A percentile compares a stretch with the other conserved stretches of the same genome.
Conservation (phyloP, 1,284 basidiomycete genomes). For the Coniophora puteana region DNA sequence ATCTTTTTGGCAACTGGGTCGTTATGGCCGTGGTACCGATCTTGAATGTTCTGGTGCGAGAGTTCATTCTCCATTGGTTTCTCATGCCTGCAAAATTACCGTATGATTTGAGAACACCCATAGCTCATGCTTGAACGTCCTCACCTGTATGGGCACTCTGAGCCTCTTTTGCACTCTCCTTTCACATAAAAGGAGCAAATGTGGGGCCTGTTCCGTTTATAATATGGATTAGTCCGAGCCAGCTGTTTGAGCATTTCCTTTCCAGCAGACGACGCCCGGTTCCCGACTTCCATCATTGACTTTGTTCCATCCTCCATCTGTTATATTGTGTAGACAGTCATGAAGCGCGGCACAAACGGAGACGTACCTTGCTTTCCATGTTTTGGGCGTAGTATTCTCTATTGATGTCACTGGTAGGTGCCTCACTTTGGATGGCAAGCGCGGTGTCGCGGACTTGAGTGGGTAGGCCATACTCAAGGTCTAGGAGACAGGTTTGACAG, state of each 20-base stretch:
- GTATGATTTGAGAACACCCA: background rate
- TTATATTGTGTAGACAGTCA: constrained; percentile 5
- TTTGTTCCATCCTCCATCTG: constrained; percentile 65
- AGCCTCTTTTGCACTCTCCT: constrained; percentile 90
- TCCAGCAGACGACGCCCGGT: constrained; percentile 69
- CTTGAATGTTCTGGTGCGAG: constrained; percentile 89
- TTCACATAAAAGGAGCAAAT: constrained; percentile 96
- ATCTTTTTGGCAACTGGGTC: constrained; percentile 93
- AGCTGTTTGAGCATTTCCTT: constrained; percentile 96
- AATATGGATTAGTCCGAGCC: constrained; percentile 91
- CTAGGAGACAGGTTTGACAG: constrained; percentile 96
- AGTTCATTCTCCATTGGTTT: constrained; percentile 79
- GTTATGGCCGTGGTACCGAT: constrained; percentile 87
- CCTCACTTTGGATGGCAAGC: constrained; percentile 80
- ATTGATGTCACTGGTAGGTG: constrained; percentile 95
- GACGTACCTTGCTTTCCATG: constrained; percentile 80
- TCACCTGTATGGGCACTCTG: constrained; percentile 87
- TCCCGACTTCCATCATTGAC: constrained; percentile 62
- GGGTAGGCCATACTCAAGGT: constrained; percentile 94
- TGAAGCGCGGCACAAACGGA: background rate
- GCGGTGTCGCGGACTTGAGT: constrained; percentile 98
- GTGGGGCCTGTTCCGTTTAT: constrained; percentile 94
- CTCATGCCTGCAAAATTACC: constrained; percentile 65
- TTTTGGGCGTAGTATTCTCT: constrained; percentile 98
- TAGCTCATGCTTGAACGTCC: constrained; percentile 16